A percentile compares a stretch with the other conserved stretches of the same genome.
Evolutionary conservation across 345 rosid genomes (phyloP).

Genomic region (Moricandia moricandioides): DNA sequence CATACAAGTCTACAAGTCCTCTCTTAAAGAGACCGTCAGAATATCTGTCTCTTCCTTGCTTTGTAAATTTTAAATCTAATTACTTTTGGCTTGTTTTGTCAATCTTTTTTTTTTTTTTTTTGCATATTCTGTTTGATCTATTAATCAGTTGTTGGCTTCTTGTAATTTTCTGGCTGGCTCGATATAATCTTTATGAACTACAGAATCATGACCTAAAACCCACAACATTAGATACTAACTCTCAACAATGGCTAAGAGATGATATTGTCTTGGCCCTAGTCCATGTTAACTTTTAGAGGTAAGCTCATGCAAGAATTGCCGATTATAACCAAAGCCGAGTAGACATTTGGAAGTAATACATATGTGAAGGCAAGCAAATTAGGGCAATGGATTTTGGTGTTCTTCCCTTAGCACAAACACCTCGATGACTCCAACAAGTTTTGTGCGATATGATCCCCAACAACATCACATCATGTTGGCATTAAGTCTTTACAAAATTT

Average conservation of each 20-base stretch:
- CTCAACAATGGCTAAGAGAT: conserved; percentile 11
- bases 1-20: conserved; percentile 56
- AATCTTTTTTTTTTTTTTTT: not conserved
- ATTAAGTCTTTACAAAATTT: no score
- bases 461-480: conserved; percentile 6
- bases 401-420: conserved; percentile 64
- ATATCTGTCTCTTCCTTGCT: conserved; percentile 42
- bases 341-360: conserved; percentile 45
- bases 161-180: conserved; percentile 2
- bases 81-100: conserved; percentile 28
- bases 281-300: conserved; percentile 59
- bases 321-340: conserved; percentile 76
- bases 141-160: conserved; percentile 12
- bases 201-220: conserved; percentile 52
- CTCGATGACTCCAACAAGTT: conserved; percentile 83
- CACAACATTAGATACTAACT: conserved; percentile 20
- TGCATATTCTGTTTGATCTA: conserved; percentile 11
- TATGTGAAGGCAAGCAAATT: conserved; percentile 13
- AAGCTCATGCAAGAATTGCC: conserved; percentile 90
- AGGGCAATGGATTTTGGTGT: conserved; percentile 23
- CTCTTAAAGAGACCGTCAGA: conserved; percentile 49
- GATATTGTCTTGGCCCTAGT: not conserved
- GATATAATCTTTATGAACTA: not conserved
- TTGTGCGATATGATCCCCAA: conserved; percentile 76
- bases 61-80: conserved; percentile 8